phyloP scores from a whole-genome alignment of 352 stramenopile genomes.

The Phytopythium oedochilum region DNA sequence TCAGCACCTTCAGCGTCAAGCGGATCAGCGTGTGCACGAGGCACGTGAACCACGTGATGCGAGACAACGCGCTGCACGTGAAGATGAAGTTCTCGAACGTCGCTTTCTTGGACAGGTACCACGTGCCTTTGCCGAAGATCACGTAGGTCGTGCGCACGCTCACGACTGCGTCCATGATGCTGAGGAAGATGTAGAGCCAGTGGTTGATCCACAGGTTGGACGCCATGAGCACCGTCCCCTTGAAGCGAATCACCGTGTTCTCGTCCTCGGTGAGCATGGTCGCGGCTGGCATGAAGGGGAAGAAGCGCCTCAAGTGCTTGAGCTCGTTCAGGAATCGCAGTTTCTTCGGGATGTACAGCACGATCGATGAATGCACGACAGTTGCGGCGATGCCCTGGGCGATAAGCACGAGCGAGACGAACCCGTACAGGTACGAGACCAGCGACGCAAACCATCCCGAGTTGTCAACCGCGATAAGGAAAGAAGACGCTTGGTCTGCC shows the following conservation, averaged over 20 bases:
- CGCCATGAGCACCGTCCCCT: constrained; percentile 19
- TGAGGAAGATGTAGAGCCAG: constrained; percentile 38
- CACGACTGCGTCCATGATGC: constrained; percentile 24
- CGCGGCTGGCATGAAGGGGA: constrained; percentile 12
- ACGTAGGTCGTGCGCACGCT: constrained; percentile 29
- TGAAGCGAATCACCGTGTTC: constrained; percentile 15
- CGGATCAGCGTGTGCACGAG: constrained; percentile 20
- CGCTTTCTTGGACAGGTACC: constrained; percentile 26
- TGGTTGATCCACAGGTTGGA: constrained; percentile 47
- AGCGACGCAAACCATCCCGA: constrained; percentile 15
- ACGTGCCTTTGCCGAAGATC: constrained; percentile 25
- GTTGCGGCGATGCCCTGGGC: constrained; percentile 5
- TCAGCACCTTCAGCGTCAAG: neutral
- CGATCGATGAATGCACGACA: constrained; percentile 3
- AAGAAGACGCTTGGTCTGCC: constrained; percentile 6
- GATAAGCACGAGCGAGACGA: constrained; percentile 25
- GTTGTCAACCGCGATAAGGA: constrained; percentile 13
- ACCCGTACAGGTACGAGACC: constrained; percentile 19
- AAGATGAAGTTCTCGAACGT: constrained; percentile 35
- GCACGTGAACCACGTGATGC: constrained; percentile 35
- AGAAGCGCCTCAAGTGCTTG: constrained; percentile 5
- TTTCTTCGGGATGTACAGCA: constrained; percentile 16
- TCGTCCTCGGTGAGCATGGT: constrained; percentile 8
- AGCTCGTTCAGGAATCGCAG: constrained; percentile 9
- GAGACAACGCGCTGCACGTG: constrained; percentile 20